These are phyloP conservation scores for Coemansia aciculifera DNA, from an alignment of 192 early-diverging fungal species.

Conservation along the genomic window DNA sequence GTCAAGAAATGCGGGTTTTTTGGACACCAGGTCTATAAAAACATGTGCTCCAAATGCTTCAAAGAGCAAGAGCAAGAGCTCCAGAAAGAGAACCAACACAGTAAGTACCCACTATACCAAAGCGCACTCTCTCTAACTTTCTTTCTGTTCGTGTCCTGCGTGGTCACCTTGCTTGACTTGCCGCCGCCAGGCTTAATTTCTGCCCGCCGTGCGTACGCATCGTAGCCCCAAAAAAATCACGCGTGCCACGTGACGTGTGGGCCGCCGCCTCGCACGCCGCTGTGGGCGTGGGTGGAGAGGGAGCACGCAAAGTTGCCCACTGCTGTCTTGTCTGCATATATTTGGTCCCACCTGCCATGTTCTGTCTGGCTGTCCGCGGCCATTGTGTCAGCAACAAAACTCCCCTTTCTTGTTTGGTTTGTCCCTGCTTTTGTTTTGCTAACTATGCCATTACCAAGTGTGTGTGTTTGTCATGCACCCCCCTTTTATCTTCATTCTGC, in stretches of 20 bases:
- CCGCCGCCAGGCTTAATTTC: slow-evolving; percentile 11
- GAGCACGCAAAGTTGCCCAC: neutral
- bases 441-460: neutral
- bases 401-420: slow-evolving; percentile 2
- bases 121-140: neutral
- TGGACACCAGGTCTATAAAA: slow-evolving; percentile 68
- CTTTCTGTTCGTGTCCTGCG: neutral
- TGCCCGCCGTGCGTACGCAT: slow-evolving; percentile 5
- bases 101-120: slow-evolving; percentile 33
- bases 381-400: slow-evolving; percentile 9
- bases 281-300: neutral
- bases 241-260: slow-evolving; percentile 2
- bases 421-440: slow-evolving; percentile 2
- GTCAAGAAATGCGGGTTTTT: slow-evolving; percentile 74
- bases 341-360: slow-evolving; percentile 19
- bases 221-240: slow-evolving; percentile 4
- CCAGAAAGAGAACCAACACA: slow-evolving; percentile 42
- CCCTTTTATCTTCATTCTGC: slow-evolving; percentile 15
- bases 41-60: slow-evolving; percentile 79
- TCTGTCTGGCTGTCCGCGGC: neutral
- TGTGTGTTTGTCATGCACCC: neutral
- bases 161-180: slow-evolving; percentile 9
- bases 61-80: slow-evolving; percentile 57
- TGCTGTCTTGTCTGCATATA: slow-evolving; percentile 21
- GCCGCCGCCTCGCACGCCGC: neutral